Conservation (phyloP, 2,329 filamentous ascomycete genomes). For the Alternaria dauci region DNA sequence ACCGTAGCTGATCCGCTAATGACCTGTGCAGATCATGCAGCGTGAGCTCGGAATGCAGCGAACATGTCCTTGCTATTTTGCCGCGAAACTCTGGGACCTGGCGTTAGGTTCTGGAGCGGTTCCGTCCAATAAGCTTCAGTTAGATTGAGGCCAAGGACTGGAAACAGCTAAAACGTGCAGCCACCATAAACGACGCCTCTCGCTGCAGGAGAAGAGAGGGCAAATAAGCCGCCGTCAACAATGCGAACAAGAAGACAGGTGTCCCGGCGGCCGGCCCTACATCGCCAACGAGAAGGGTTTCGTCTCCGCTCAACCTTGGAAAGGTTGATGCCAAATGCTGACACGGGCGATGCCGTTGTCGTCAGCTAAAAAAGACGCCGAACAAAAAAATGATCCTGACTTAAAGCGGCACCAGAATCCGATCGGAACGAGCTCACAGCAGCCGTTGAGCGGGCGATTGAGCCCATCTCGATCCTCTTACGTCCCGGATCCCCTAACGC, state of each 20-base stretch:
- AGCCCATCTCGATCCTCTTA: conserved; percentile 32
- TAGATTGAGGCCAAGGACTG: conserved; percentile 46
- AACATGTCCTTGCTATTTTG: conserved; percentile 46
- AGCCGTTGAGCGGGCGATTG: conserved; percentile 40
- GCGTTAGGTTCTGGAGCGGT: conserved; percentile 41
- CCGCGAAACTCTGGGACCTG: conserved; percentile 42
- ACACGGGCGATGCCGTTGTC: conserved; percentile 6
- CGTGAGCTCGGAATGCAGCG: conserved; percentile 43
- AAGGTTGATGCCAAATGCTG: conserved; percentile 13
- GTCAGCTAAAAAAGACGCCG: conserved; percentile 21
- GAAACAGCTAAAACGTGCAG: conserved; percentile 42
- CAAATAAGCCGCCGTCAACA: conserved; percentile 20
- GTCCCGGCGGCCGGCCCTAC: conserved; percentile 28
- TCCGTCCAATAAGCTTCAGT: conserved; percentile 45
- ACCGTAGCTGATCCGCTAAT: conserved; percentile 40
- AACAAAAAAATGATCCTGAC: conserved; percentile 15
- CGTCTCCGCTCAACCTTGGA: conserved; percentile 3
- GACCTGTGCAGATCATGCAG: conserved; percentile 50
- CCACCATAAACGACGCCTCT: conserved; percentile 33
- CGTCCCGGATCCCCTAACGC: conserved; percentile 39
- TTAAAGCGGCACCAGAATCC: conserved; percentile 40
- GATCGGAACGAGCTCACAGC: conserved; percentile 38
- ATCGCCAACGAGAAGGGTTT: conserved; percentile 15
- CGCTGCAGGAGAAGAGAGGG: conserved; percentile 58
- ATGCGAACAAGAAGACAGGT: conserved; percentile 16